These are phyloP conservation scores for Beauveria bassiana DNA, from an alignment of 2,329 filamentous ascomycete species.

Conservation along the genomic window DNA sequence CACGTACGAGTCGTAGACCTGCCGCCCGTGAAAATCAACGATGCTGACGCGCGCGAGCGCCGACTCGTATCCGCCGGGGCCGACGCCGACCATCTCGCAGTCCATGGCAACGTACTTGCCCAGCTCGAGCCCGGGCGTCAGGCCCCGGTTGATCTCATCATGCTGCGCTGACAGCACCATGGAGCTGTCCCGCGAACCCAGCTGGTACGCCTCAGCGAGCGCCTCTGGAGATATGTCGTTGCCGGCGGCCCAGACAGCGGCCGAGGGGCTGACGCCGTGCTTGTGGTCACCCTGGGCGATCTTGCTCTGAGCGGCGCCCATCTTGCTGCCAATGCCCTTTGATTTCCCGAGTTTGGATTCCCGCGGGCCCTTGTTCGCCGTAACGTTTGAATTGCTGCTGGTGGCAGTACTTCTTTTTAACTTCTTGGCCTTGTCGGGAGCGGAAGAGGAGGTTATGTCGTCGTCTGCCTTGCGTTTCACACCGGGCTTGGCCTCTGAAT, in stretches of 20 bases:
- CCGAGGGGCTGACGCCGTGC: conserved; percentile 41
- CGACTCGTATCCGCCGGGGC: conserved; percentile 60
- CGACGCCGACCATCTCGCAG: conserved; percentile 96
- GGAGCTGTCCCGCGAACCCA: conserved; percentile 42
- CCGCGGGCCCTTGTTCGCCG: not conserved
- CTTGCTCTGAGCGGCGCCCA: conserved; percentile 52
- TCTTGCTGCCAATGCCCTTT: conserved; percentile 22
- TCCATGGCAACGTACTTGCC: conserved; percentile 92
- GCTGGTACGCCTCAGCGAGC: conserved; percentile 54
- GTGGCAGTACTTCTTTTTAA: conserved; percentile 16
- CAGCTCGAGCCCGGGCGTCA: conserved; percentile 54
- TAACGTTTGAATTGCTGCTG: not conserved
- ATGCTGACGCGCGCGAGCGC: conserved; percentile 79
- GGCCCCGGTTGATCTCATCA: conserved; percentile 55
- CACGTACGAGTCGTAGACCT: conserved; percentile 92
- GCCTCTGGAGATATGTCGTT: conserved; percentile 54
- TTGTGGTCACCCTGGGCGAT: conserved; percentile 30
- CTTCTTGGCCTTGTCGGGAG: conserved; percentile 22
- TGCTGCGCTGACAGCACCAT: conserved; percentile 37
- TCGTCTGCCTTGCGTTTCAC: conserved; percentile 35
- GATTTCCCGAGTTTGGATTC: conserved; percentile 10
- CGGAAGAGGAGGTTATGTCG: conserved; percentile 12
- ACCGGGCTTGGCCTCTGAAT: conserved; percentile 31
- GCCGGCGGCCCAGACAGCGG: conserved; percentile 53
- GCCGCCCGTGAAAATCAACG: conserved; percentile 87